Evolutionary conservation across 2,329 filamentous ascomycete species (phyloP).

Genomic region (Beauveria bassiana): DNA sequence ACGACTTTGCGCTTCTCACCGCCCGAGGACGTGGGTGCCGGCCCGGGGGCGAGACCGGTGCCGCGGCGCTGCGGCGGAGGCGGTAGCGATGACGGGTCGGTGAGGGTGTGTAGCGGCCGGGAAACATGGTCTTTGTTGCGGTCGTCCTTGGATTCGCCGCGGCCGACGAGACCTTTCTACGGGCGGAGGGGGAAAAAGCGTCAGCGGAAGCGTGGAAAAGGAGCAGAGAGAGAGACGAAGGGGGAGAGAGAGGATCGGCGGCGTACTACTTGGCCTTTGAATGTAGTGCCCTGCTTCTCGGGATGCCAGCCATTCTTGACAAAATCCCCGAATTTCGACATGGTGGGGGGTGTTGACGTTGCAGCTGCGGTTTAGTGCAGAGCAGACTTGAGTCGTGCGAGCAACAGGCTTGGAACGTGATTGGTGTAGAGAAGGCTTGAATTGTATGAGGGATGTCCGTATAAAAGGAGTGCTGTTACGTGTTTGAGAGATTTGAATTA

Average conservation of each 20-base stretch:
- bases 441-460: background rate
- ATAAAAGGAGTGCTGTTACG: background rate
- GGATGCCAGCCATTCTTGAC: conserved; percentile 47
- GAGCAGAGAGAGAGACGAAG: background rate
- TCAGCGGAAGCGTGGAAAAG: conserved; percentile 2
- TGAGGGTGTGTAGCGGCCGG: conserved; percentile 60
- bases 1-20: conserved; percentile 19
- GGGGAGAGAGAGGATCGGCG: background rate
- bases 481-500: background rate
- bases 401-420: too few species aligned
- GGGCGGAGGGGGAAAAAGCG: background rate
- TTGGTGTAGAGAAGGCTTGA: too few species aligned
- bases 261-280: conserved; percentile 42
- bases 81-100: conserved; percentile 70
- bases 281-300: conserved; percentile 33
- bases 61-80: conserved; percentile 63
- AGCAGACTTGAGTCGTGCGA: background rate
- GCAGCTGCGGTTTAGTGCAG: background rate
- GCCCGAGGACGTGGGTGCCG: conserved; percentile 14
- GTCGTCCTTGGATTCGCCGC: conserved; percentile 28
- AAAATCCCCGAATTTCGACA: conserved; percentile 38
- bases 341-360: conserved; percentile 21
- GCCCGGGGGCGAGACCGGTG: conserved; percentile 26
- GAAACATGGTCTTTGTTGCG: conserved; percentile 30
- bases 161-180: conserved; percentile 40